A percentile compares a stretch with the other conserved stretches of the same genome.
Evolutionary conservation across 345 rosid species (phyloP).

Genomic region (Acer negundo): DNA sequence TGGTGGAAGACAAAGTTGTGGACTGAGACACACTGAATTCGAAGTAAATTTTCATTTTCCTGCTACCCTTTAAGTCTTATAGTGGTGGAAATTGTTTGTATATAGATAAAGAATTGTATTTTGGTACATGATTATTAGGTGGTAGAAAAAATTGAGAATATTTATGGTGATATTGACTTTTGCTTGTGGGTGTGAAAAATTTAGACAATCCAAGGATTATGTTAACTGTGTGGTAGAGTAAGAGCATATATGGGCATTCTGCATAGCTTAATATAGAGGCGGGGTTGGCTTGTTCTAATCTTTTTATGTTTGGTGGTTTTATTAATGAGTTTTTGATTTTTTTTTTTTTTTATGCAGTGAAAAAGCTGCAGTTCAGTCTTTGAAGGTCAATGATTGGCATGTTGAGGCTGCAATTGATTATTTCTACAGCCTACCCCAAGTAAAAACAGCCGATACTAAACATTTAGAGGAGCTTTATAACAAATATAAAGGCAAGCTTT

Average conservation of each 20-base stretch:
- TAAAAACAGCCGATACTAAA: slow-evolving; percentile 71
- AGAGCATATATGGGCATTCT: not conserved
- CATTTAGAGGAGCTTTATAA: slow-evolving; percentile 93
- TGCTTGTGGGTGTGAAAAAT: not conserved
- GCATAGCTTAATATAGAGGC: not conserved
- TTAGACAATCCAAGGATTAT: not conserved
- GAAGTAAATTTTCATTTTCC: not conserved
- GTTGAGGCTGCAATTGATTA: slow-evolving; percentile 94
- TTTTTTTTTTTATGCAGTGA: slow-evolving; percentile 56
- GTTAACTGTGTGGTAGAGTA: not conserved
- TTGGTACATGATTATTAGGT: not conserved
- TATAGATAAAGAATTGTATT: not conserved
- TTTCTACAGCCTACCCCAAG: slow-evolving; percentile 86
- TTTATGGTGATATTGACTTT: not conserved
- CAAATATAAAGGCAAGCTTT: slow-evolving; percentile 78
- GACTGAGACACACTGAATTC: not conserved
- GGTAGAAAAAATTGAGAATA: not conserved
- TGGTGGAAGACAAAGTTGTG: not conserved
- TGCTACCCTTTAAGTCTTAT: not conserved
- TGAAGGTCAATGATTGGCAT: slow-evolving; percentile 93
- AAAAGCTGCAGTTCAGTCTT: slow-evolving; percentile 77
- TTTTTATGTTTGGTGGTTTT: not conserved
- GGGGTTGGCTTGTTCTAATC: not conserved
- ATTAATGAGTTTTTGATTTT: slow-evolving; percentile 1
- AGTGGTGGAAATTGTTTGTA: too few relatives aligned